phyloP scores from a whole-genome alignment of 1,139 yeast species.

The Pneumocystis wakefieldiae region DNA sequence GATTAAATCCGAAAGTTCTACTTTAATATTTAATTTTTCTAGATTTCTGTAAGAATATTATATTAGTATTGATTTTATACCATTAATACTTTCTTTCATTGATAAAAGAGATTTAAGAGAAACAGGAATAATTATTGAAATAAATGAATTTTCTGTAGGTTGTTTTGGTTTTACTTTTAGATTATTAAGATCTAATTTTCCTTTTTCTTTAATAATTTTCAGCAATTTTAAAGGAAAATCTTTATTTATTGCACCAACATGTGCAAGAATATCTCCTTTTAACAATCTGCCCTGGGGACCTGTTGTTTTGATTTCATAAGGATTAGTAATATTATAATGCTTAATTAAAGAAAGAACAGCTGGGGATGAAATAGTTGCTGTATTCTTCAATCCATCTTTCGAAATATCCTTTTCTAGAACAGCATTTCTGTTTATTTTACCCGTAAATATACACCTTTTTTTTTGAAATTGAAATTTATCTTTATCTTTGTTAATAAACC shows the following conservation, averaged over 20 bases:
- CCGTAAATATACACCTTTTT: conserved; percentile 16
- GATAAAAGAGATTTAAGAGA: neutral
- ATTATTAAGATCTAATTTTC: conserved; percentile 63
- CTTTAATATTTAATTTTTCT: conserved; percentile 4
- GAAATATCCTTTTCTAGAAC: conserved; percentile 21
- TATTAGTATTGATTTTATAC: conserved; percentile 7
- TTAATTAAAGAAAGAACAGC: conserved; percentile 59
- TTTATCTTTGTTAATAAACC: neutral
- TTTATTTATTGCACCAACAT: conserved; percentile 52
- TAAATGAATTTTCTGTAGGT: conserved; percentile 20
- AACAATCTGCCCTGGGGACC: conserved; percentile 81
- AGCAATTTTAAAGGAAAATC: conserved; percentile 41
- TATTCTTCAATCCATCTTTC: conserved; percentile 17
- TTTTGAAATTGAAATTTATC: neutral
- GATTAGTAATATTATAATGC: conserved; percentile 43
- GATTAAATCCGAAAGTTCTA: conserved; percentile 5
- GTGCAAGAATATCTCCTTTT: conserved; percentile 83
- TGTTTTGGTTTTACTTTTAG: conserved; percentile 38
- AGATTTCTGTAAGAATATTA: conserved; percentile 6
- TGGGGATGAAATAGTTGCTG: conserved; percentile 42
- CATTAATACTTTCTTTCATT: neutral
- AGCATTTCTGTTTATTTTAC: conserved; percentile 37
- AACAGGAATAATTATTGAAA: neutral
- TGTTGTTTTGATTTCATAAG: conserved; percentile 71
- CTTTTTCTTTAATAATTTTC: conserved; percentile 39